Conservation (phyloP, 495 filamentous ascomycete species). For the Lophiostoma macrostomum region DNA sequence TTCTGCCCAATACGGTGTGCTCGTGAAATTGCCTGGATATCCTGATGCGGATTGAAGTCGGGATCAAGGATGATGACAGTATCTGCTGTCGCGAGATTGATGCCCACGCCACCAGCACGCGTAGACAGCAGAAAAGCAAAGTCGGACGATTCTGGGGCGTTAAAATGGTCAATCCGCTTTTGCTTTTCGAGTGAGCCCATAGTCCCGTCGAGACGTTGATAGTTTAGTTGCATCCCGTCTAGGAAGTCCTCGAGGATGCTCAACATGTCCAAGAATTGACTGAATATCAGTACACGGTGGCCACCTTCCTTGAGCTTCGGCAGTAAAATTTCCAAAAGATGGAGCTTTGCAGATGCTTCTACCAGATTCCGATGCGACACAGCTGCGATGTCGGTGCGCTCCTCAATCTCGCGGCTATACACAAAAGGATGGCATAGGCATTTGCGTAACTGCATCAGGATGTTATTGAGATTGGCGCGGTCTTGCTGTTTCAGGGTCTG, state of each 20-base stretch:
- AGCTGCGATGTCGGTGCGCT: conserved; percentile 53
- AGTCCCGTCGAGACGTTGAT: conserved; percentile 81
- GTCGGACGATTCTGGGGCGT: conserved; percentile 72
- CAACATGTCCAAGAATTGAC: conserved; percentile 87
- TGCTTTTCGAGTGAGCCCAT: conserved; percentile 82
- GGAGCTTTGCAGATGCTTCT: conserved; percentile 86
- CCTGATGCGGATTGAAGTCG: conserved; percentile 97
- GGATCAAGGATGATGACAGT: conserved; percentile 98
- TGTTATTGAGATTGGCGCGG: conserved; percentile 79
- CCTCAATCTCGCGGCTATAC: conserved; percentile 85
- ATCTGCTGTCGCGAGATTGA: conserved; percentile 95
- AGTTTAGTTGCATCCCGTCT: conserved; percentile 61
- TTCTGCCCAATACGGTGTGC: conserved; percentile 95
- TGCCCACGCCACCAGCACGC: conserved; percentile 90
- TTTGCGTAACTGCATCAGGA: conserved; percentile 92
- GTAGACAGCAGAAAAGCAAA: conserved; percentile 94
- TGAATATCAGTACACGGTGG: conserved; percentile 92
- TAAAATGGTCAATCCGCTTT: conserved; percentile 88
- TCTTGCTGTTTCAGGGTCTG: conserved; percentile 59
- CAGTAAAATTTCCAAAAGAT: conserved; percentile 81
- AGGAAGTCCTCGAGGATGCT: conserved; percentile 92
- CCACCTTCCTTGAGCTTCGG: conserved; percentile 86
- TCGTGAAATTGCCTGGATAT: conserved; percentile 90
- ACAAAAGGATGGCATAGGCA: conserved; percentile 95
- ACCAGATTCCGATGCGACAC: conserved; percentile 74